Evolutionary conservation across 768 basidiomycete genomes (phyloP), one percentile per base, ranked within the genome.

Genomic region (Xerocomellus amylosporus): DNA sequence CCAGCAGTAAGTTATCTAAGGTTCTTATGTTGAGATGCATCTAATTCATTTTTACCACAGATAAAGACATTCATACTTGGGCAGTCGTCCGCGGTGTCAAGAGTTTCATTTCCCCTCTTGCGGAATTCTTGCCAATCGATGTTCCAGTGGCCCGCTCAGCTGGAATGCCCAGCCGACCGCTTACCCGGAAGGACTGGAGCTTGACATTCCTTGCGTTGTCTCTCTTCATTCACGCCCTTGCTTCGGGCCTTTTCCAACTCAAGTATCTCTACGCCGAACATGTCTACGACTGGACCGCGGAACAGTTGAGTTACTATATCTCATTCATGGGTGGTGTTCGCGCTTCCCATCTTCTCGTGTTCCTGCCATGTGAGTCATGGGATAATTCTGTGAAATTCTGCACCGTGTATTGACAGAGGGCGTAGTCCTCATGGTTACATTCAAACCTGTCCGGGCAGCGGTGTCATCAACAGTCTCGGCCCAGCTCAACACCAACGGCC

Each of bases 191-290:
- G 61, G 90, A 91, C 64, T 93, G 85, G 78, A 90, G 85, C 64
- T 73, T 95, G 66, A 86, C 86, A 3, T 75, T 84, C 53, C 70
- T 91, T 4, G 91, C 85, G 3, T 49, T 81, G 5, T 80, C 81
- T 4, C 64, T 89, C 46, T 88, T 91, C 64, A 65, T 77, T 12
- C 83, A 87, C 67, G 68, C 85, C 33, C 75, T 90, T 31, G 81
- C 89, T 3, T 79, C 78, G 80, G 90, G 87, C 17, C 69, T 91
- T 1, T 86, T 84, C 68, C 84, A 83, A 49, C 75, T 86, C 54
- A 92, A 91, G 68, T 90, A 90, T 59, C 71, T 91, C 34, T 93
- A 90, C 56, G 88, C 86, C 0, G 82, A 83, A 59, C 86, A 90
- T 63, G 73, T 85, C 10, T 90, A 86, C 61, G 66, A 73, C 12